Base-by-base conservation (phyloP, 352 stramenopile species). In the Globisporangium spinosum region DNA sequence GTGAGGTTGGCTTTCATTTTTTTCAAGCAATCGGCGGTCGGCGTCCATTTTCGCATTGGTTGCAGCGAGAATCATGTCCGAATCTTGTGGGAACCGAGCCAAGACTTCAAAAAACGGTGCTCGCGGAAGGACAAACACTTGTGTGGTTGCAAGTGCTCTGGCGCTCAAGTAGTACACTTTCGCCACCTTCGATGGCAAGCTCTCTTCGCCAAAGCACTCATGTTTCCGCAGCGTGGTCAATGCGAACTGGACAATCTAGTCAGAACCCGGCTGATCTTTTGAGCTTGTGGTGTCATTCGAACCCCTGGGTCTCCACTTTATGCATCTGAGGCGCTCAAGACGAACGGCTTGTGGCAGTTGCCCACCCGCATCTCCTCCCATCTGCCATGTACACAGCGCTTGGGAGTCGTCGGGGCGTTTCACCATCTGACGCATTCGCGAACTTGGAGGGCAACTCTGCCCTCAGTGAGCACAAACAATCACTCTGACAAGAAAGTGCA, bases 111-210 rank as follows among this genome's bases (percentile, higher is more conserved):
- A 35, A 22, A 58, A 58, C 3, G 51, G 10, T 35, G 23, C 25
- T 35, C 51, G 51, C 6, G 51, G 51, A 35, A 58, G 29, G 25
- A 58, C 23, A 22, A 58, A 22, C 3, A 38, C 51, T 35, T 58
- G 51, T 12, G 51, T 35, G 25, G 7, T 58, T 22, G 51, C 51
- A 27, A 58, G 15, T 2, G 25, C 51, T 58, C 51, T 12, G 3
- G 13, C 51, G 51, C 51, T 58, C 51, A 58, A 58, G 51, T 38
- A 35, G 51, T 58, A 58, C 12, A 58, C 23, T 34, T 58, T 32
- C 51, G 2, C 12, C 8, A 57, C 22, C 13, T 57, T 35, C 12
- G 13, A 35, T 8, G 51, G 5, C 13, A 58, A 35, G 12, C 51
- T 58, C 23, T 38, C 51, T 58, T 58, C 51, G 23, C 51, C 23